These are phyloP conservation scores for Cocos nucifera DNA, from an alignment of 176 grass and related monocot genomes.

Conservation along the genomic window DNA sequence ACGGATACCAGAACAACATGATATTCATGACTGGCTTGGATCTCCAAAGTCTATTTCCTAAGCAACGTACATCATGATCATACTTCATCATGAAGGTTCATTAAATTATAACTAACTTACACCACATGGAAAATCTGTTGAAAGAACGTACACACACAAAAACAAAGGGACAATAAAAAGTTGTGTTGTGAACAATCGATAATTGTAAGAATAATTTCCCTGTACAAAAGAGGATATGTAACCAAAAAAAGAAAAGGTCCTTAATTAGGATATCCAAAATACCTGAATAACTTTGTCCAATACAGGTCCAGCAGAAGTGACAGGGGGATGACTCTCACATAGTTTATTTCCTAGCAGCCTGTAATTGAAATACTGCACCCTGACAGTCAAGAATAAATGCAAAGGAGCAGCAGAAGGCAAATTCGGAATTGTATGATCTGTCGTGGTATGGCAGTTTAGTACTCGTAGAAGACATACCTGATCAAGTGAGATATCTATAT, in stretches of 20 bases:
- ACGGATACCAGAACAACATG: too few relatives aligned
- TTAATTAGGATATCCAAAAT: neutral
- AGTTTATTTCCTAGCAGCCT: slow-evolving; percentile 7
- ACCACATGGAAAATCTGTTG: too few relatives aligned
- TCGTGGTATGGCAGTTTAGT: neutral
- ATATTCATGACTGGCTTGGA: too few relatives aligned
- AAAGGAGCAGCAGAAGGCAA: neutral
- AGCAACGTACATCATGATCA: too few relatives aligned
- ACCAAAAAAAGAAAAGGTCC: neutral
- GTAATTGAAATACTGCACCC: slow-evolving; percentile 11
- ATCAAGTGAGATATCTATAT: slow-evolving; percentile 17
- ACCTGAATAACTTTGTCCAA: slow-evolving; percentile 19
- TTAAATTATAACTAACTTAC: too few relatives aligned
- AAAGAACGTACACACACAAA: too few relatives aligned
- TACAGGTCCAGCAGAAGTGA: neutral
- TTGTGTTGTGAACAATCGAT: too few relatives aligned
- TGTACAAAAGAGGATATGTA: neutral
- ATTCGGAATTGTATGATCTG: too few relatives aligned
- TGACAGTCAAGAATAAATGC: neutral
- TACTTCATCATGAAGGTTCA: too few relatives aligned
- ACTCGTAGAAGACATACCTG: neutral
- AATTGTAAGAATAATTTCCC: too few relatives aligned
- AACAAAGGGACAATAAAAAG: too few relatives aligned
- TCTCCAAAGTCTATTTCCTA: too few relatives aligned
- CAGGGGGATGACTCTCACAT: slow-evolving; percentile 1